These are phyloP conservation scores for Saposhnikovia divaricata DNA, from an alignment of 129 eudicot genomes.

Conservation along the genomic window DNA sequence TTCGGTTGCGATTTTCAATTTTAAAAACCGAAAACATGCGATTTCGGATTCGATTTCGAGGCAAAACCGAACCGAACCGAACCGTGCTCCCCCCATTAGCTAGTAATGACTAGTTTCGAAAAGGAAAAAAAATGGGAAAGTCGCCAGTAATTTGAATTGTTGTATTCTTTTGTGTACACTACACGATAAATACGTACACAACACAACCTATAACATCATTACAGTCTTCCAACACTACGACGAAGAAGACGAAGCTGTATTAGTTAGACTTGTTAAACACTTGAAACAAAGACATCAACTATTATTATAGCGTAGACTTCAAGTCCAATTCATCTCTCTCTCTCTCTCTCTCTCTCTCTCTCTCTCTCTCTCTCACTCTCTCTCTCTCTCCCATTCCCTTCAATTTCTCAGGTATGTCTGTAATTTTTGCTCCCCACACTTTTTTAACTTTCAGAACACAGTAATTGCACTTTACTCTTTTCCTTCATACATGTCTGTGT, in stretches of 20 bases:
- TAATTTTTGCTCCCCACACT: background rate
- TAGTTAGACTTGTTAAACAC: conserved; percentile 1
- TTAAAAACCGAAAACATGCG: too few relatives aligned
- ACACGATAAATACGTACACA: background rate
- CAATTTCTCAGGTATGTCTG: conserved; percentile 1
- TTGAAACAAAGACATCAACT: background rate
- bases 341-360: conserved; percentile 8
- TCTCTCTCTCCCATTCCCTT: background rate
- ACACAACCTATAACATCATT: background rate
- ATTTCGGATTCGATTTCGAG: too few relatives aligned
- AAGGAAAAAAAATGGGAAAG: background rate
- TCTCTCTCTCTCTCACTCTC: too few relatives aligned
- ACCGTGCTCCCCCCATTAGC: too few relatives aligned
- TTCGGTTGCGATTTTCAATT: too few relatives aligned
- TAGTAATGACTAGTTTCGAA: too few relatives aligned
- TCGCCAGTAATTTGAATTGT: background rate
- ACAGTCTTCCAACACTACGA: background rate
- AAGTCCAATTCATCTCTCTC: background rate
- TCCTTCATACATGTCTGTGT: background rate
- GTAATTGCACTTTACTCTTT: background rate
- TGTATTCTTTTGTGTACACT: background rate
- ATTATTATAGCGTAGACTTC: conserved; percentile 11
- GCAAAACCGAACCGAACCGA: too few relatives aligned
- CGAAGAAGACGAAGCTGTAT: conserved; percentile 1
- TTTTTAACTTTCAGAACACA: background rate